These are phyloP conservation scores for Gossypium stocksii DNA, from an alignment of 345 rosid species.

Conservation along the genomic window DNA sequence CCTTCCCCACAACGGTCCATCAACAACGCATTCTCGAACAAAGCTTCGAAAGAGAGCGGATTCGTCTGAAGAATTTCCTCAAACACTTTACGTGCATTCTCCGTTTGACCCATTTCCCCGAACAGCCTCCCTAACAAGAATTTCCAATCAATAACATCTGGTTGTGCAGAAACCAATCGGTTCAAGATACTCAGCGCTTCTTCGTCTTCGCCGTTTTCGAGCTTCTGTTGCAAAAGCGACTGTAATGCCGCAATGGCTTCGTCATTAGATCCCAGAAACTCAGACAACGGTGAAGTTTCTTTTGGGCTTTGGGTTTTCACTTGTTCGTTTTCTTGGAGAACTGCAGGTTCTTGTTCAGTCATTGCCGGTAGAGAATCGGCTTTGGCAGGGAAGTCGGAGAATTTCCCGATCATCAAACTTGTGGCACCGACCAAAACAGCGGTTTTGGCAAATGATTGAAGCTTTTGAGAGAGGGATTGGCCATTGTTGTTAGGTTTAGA, in stretches of 20 bases:
- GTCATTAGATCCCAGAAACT: conserved; percentile 41
- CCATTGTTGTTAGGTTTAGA: neutral
- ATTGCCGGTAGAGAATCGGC: conserved; percentile 51
- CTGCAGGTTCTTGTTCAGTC: conserved; percentile 23
- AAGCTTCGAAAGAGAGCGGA: conserved; percentile 81
- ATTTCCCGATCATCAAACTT: conserved; percentile 41
- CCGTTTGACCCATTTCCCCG: conserved; percentile 49
- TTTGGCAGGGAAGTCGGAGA: conserved; percentile 41
- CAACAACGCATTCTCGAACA: conserved; percentile 39
- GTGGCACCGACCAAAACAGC: conserved; percentile 50
- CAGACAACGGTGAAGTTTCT: conserved; percentile 34
- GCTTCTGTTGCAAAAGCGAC: conserved; percentile 57
- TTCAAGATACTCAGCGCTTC: conserved; percentile 52
- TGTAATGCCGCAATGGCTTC: conserved; percentile 58
- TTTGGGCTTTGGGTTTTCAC: neutral
- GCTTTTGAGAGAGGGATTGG: conserved; percentile 20
- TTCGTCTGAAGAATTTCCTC: conserved; percentile 70
- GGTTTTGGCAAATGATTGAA: conserved; percentile 46
- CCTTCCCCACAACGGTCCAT: conserved; percentile 54
- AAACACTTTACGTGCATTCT: conserved; percentile 68
- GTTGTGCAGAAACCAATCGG: conserved; percentile 50
- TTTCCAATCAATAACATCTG: conserved; percentile 64
- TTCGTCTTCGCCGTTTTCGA: conserved; percentile 65
- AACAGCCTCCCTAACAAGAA: conserved; percentile 63
- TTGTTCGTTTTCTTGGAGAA: conserved; percentile 16